Base-by-base conservation (phyloP, 2,329 filamentous ascomycete genomes). In the Fonsecaea pedrosoi region DNA sequence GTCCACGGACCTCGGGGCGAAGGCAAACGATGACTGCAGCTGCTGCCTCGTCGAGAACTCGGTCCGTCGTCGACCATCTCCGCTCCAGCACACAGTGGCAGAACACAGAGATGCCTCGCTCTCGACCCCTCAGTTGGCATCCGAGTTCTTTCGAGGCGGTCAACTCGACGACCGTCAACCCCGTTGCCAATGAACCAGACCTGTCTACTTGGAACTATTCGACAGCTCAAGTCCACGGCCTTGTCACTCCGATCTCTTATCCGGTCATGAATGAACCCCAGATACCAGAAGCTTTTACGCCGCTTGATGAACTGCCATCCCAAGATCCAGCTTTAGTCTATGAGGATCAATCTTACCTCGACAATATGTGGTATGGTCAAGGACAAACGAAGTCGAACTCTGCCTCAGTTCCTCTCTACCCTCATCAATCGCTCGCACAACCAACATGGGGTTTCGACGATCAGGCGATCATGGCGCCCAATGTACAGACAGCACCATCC, bases 51-150 rank as follows among this genome's bases (percentile, higher is more conserved):
- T 68, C 65, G 3, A 55, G 69, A 60, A 72, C 69, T 2, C 60
- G 68, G 60, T 72, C 71, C 21, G 60, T 71, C 2, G 63, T 70
- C 18, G 71, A 73, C 57, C 64, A 70, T 32, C 67, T 71, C 42
- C 65, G 69, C 61, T 58, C 62, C 15, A 64, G 40, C 38, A 56
- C 57, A 13, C 66, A 70, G 35, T 62, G 66, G 65, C 64, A 68
- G 53, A 18, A 50, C 12, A 38, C 48, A 12, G 58, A 58, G 7
- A 18, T 13, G 34, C 34, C 45, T 60, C 66, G 59, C 9, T 62
- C 69, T 35, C 69, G 72, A 18, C 72, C 72, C 32, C 61, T 72
- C n/a, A 72, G 71, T 35, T 73, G 72, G 72, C 72, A 73, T 63
- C 71, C 72, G 3, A 60, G 62, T 54, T 67, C 67, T 25, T 35